Evolutionary conservation across 495 filamentous ascomycete species (phyloP).

Genomic region (Zalerion maritima): DNA sequence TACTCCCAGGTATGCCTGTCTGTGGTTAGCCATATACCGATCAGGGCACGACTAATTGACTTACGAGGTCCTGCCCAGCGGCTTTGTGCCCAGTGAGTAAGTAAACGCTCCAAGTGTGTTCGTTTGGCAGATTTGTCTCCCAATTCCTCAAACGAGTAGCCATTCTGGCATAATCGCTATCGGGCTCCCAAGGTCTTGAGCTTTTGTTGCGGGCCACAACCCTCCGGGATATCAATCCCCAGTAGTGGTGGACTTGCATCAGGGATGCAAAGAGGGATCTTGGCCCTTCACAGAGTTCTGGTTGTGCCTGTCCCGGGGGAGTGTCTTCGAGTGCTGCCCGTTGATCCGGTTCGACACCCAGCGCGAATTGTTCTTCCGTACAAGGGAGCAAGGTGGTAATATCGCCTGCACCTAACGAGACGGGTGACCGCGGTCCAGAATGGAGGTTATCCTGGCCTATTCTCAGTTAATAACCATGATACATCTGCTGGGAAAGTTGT

Average conservation of each 20-base stretch:
- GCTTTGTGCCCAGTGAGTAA: conserved; percentile 29
- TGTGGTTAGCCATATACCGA: conserved; percentile 1
- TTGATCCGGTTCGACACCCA: conserved; percentile 23
- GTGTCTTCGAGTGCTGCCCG: conserved; percentile 37
- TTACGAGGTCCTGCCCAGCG: conserved; percentile 28
- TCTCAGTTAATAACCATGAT: conserved; percentile 1
- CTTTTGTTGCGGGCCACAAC: conserved; percentile 23
- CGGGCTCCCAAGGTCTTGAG: conserved; percentile 23
- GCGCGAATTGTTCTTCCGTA: conserved; percentile 31
- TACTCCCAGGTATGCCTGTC: conserved; percentile 33
- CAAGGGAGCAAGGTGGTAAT: conserved; percentile 35
- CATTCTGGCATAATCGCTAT: conserved; percentile 28
- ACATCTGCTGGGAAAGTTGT: conserved; percentile 6
- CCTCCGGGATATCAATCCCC: conserved; percentile 32
- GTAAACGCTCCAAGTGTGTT: conserved; percentile 28
- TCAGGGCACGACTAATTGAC: background rate
- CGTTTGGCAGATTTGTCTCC: conserved; percentile 26
- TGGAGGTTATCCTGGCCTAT: conserved; percentile 34
- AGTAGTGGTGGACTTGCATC: conserved; percentile 34
- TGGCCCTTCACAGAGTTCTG: conserved; percentile 21
- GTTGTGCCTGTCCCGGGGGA: conserved; percentile 28
- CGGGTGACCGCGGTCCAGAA: conserved; percentile 29
- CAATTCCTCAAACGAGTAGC: conserved; percentile 22
- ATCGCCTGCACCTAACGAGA: conserved; percentile 30
- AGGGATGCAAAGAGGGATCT: conserved; percentile 33